Evolutionary conservation across 345 rosid genomes (phyloP), one percentile per base, ranked within the genome.

Genomic region (Citrus medica): DNA sequence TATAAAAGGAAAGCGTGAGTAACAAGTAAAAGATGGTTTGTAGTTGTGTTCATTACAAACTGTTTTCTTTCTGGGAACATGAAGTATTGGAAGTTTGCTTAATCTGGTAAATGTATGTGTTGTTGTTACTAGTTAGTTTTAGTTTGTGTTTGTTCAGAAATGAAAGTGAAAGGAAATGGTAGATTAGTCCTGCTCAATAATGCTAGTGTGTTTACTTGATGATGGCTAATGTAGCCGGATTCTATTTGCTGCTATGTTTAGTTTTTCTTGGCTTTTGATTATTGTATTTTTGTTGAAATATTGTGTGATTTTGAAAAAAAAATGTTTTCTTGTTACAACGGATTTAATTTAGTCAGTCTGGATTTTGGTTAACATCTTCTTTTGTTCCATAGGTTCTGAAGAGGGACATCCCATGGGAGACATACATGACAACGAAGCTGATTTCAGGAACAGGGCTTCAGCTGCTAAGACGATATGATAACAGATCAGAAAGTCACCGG

Each of bases 381-480:
- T 46, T 28, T 56, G 13, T 71, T 78, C 78, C 76, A 56, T 55
- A 95, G 99, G 98, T 94, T 59, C 83, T 96, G 85, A 89, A 82
- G 89, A 89, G 99, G 85, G 99, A 92, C 69, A 96, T 96, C 84
- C 99, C 99, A 74, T 94, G 98, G 99, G 98, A 93, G 88, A 89
- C 98, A n/a, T 96, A 96, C 86, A 89, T 89, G 98, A 84, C 90
- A 62, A 96, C 99, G 46, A 91, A 94, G 88, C 90, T 96, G 78
- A 89, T 96, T 66, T 87, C 98, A 13, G 94, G 92, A 59, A 85
- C 95, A 9, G 93, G 88, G 82, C 98, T 96, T 78, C 99, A 92
- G 86, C 90, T 85, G 76, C 73, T 96, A 71, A 91, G 98, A 89
- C 92, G 98, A 28, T 96, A 89, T 78, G 99, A 96, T 77, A 92